Percentiles rank a stretch among this genome's conserved stretches.
These are phyloP conservation scores for Mixia osmundae DNA, from an alignment of 1,284 basidiomycete genomes.

Conservation along the genomic window DNA sequence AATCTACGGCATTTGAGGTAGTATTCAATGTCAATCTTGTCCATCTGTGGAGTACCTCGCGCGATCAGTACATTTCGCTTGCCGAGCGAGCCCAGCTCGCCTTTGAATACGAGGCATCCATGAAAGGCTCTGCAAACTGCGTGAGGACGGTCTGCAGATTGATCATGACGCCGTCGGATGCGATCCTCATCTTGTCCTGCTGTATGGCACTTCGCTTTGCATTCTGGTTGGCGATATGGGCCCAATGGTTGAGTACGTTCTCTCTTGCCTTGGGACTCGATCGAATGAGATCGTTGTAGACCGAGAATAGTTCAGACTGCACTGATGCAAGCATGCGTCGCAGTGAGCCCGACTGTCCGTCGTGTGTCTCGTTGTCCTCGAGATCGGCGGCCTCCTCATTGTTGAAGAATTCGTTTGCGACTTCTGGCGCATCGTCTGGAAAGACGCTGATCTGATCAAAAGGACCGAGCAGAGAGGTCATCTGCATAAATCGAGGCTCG, in stretches of 20 bases:
- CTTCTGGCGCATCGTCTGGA: too few relatives aligned
- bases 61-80: not conserved
- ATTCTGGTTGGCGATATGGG: constrained; percentile 50
- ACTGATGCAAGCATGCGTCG: constrained; percentile 31
- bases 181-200: constrained; percentile 41
- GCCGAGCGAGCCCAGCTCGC: constrained; percentile 23
- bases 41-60: constrained; percentile 34
- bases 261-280: constrained; percentile 57
- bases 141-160: constrained; percentile 65
- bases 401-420: not conserved
- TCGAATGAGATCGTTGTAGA: constrained; percentile 71
- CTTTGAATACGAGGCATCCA: constrained; percentile 77
- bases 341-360: constrained; percentile 48
- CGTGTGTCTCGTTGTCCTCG: too few relatives aligned
- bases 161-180: constrained; percentile 79
- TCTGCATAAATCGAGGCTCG: not conserved
- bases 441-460: too few relatives aligned
- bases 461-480: too few relatives aligned
- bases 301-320: constrained; percentile 56
- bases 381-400: not conserved
- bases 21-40: constrained; percentile 70
- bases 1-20: constrained; percentile 41
- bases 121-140: constrained; percentile 84
- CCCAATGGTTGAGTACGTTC: constrained; percentile 62
- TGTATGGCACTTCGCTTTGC: constrained; percentile 71